Percentiles rank a stretch among this genome's conserved stretches.
phyloP scores from a whole-genome alignment of 2,329 filamentous ascomycete genomes.

The Coniochaeta hoffmannii region DNA sequence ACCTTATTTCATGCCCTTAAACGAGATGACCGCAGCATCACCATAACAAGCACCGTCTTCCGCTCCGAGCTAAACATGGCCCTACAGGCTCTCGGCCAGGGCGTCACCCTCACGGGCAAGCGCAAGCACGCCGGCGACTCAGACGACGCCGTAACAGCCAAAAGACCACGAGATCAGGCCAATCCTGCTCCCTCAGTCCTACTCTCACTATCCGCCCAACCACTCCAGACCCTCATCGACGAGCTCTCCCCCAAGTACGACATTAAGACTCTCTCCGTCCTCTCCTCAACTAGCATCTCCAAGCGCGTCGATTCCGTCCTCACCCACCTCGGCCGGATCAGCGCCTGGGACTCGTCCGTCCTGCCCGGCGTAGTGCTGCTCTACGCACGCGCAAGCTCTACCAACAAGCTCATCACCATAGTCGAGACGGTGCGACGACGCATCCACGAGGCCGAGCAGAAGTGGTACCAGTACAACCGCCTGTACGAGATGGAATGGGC shows the following conservation, averaged over 20 bases:
- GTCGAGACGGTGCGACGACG: constrained; percentile 57
- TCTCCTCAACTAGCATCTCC: constrained; percentile 53
- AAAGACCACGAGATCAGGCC: neutral
- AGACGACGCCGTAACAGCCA: neutral
- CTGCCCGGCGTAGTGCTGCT: constrained; percentile 34
- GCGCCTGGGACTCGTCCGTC: constrained; percentile 14
- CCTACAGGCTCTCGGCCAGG: constrained; percentile 1
- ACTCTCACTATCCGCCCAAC: constrained; percentile 19
- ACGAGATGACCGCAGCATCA: neutral
- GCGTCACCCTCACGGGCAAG: constrained; percentile 4
- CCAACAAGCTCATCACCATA: constrained; percentile 61
- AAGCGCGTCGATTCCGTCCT: constrained; percentile 41
- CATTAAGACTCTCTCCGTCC: constrained; percentile 44
- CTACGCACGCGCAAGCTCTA: constrained; percentile 41
- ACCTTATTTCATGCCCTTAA: neutral
- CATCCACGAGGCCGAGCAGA: constrained; percentile 35
- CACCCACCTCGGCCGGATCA: constrained; percentile 33
- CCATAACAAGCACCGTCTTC: neutral
- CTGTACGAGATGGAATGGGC: constrained; percentile 38
- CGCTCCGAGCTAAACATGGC: constrained; percentile 1
- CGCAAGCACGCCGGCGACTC: constrained; percentile 4
- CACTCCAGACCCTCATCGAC: constrained; percentile 34
- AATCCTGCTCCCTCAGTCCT: neutral
- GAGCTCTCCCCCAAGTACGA: constrained; percentile 39
- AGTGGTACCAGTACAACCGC: constrained; percentile 52